Base-by-base conservation (phyloP, 768 basidiomycete species). In the Paxillus involutus region DNA sequence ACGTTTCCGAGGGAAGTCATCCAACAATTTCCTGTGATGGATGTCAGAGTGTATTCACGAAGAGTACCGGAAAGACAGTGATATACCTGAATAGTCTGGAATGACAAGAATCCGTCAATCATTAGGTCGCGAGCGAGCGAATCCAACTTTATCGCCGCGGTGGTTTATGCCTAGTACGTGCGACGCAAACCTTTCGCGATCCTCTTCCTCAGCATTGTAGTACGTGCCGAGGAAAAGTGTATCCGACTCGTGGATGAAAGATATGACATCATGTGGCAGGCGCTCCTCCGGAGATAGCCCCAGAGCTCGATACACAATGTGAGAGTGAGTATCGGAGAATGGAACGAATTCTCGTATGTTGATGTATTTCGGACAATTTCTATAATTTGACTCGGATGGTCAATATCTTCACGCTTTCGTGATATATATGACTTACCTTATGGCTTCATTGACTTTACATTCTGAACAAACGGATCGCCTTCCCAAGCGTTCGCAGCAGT, bases 121-220 rank as follows among this genome's bases (percentile, higher is more conserved):
- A 3, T 74, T 76, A 4, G 78, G 80, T 41, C 71, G 65, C n/a
- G 86, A 77, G 12, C 85, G 82, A 1, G 82, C 72, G 60, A 85
- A 86, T 0, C 86, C 86, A 17, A 76, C 75, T 32, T 73, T 71
- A 2, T 86, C 86, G 4, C 82, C 84, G 5, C 86, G 82, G 30
- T 85, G 81, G 52, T 88, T 88, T 75, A 83, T 83, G 29, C 86
- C 86, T 8, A 85, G n/a, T n/a, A n/a, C n/a, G n/a, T n/a, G n/a
- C 59, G 59, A 84, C 0, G 80, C 80, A 57, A 73, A 78, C 3
- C 46, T 63, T n/a, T n/a, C n/a, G n/a, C n/a, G n/a, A n/a, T n/a
- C n/a, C n/a, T n/a, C n/a, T n/a, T n/a, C n/a, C n/a, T n/a, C n/a
- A n/a, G n/a, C n/a, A n/a, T n/a, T n/a, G n/a, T n/a, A n/a, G n/a